phyloP scores from a whole-genome alignment of 78 protist genomes.

The Polysphondylium violaceum region DNA sequence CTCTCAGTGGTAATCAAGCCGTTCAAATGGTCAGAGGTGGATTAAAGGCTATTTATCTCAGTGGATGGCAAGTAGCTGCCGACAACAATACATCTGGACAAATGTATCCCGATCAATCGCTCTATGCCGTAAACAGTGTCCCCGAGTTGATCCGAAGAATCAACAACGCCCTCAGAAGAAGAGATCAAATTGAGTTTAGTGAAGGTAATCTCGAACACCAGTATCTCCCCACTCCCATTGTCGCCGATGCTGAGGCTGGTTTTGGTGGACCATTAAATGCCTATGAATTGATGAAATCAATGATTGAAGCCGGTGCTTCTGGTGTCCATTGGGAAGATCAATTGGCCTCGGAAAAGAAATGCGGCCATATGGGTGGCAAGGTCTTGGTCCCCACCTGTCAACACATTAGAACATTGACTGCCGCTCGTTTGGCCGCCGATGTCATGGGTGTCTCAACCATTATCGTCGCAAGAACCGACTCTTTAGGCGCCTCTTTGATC shows the following conservation, averaged over 20 bases:
- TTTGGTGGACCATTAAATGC: constrained; percentile 96
- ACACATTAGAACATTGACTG: constrained; percentile 89
- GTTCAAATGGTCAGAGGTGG: constrained; percentile 75
- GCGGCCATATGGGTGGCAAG: constrained; percentile 92
- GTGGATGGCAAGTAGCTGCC: constrained; percentile 78
- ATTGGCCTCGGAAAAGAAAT: constrained; percentile 84
- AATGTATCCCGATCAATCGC: constrained; percentile 75
- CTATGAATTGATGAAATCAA: constrained; percentile 92
- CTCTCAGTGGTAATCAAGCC: constrained; percentile 74
- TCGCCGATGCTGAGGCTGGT: constrained; percentile 98
- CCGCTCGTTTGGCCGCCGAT: constrained; percentile 94
- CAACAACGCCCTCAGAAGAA: constrained; percentile 44
- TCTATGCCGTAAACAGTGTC: constrained; percentile 69
- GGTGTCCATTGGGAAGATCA: constrained; percentile 97
- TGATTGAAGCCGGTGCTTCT: constrained; percentile 95
- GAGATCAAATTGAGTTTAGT: constrained; percentile 61
- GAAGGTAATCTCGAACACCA: constrained; percentile 58
- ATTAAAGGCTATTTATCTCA: constrained; percentile 38
- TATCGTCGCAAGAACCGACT: constrained; percentile 95
- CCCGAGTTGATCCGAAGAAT: constrained; percentile 63
- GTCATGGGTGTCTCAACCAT: constrained; percentile 87
- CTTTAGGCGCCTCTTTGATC: constrained; percentile 93
- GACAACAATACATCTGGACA: constrained; percentile 73
- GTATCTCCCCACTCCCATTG: constrained; percentile 87
- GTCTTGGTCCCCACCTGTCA: constrained; percentile 91